phyloP scores from a whole-genome alignment of 176 grass and related monocot genomes.

The Chrysopogon serrulatus region DNA sequence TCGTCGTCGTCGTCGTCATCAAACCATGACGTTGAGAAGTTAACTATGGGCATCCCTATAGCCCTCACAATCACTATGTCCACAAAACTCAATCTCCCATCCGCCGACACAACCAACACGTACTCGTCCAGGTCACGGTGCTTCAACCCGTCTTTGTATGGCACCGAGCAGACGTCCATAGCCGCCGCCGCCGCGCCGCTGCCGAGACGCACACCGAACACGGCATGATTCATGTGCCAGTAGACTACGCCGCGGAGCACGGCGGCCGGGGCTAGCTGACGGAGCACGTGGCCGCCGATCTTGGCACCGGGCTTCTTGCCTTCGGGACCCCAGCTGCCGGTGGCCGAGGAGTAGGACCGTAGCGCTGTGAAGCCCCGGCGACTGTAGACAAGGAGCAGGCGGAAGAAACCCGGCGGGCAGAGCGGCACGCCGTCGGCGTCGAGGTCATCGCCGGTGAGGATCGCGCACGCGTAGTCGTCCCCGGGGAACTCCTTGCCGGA shows the following conservation, averaged over 20 bases:
- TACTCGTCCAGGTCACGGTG: too few species aligned
- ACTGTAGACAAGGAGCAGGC: not conserved
- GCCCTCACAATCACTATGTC: too few species aligned
- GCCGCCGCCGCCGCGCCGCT: too few species aligned
- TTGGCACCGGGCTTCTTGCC: not conserved
- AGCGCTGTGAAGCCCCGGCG: conserved; percentile 4
- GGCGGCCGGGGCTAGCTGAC: not conserved
- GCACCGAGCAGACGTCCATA: too few species aligned
- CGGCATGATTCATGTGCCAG: not conserved
- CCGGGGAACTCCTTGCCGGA: too few species aligned
- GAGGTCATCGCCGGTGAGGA: too few species aligned
- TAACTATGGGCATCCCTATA: not conserved
- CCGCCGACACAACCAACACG: too few species aligned
- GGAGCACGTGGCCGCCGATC: not conserved
- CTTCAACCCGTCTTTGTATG: too few species aligned
- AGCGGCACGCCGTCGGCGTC: too few species aligned
- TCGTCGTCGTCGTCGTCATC: not conserved
- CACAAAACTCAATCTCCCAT: too few species aligned
- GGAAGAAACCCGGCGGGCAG: too few species aligned
- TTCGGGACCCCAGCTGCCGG: not conserved
- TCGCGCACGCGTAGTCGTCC: too few species aligned
- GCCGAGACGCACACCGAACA: conserved; percentile 3
- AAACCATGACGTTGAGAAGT: not conserved
- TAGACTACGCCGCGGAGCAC: not conserved
- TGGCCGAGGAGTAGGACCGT: not conserved